Conservation (phyloP, 345 rosid species). For the Eucalyptus sp. region DNA sequence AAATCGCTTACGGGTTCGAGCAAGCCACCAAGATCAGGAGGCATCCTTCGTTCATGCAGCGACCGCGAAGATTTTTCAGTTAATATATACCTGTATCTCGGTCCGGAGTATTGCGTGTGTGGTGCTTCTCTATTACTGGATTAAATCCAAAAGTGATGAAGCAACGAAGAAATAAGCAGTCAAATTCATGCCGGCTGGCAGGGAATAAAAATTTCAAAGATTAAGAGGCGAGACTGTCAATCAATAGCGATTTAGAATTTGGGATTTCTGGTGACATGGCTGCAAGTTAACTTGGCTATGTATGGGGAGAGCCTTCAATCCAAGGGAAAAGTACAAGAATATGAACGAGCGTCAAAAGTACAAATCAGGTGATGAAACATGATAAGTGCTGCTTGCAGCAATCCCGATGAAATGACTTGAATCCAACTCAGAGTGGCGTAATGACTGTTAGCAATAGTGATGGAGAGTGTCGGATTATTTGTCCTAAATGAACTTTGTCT, state of each 20-base stretch:
- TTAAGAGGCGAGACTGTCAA: background rate
- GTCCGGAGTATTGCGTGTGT: background rate
- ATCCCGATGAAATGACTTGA: too few relatives aligned
- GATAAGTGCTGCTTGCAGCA: too few relatives aligned
- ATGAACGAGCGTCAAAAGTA: too few relatives aligned
- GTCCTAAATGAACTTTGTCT: too few relatives aligned
- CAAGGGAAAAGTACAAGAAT: too few relatives aligned
- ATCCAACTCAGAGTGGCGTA: too few relatives aligned
- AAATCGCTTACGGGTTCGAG: slow-evolving; percentile 65
- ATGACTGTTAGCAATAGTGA: too few relatives aligned
- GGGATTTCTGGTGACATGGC: too few relatives aligned
- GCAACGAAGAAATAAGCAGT: background rate
- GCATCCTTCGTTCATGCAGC: slow-evolving; percentile 20
- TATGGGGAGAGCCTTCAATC: too few relatives aligned
- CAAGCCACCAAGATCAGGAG: slow-evolving; percentile 41
- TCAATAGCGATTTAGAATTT: background rate
- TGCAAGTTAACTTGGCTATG: too few relatives aligned
- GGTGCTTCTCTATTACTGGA: background rate
- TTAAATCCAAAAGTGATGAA: background rate
- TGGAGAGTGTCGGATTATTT: too few relatives aligned
- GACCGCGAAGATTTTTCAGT: background rate
- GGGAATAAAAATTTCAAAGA: background rate
- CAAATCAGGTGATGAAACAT: too few relatives aligned
- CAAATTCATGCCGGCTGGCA: background rate
- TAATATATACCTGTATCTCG: background rate